Evolutionary conservation across 225 moss, liverwort and hornwort genomes (phyloP).

Genomic region (Bryoerythrophyllum caledonicum): DNA sequence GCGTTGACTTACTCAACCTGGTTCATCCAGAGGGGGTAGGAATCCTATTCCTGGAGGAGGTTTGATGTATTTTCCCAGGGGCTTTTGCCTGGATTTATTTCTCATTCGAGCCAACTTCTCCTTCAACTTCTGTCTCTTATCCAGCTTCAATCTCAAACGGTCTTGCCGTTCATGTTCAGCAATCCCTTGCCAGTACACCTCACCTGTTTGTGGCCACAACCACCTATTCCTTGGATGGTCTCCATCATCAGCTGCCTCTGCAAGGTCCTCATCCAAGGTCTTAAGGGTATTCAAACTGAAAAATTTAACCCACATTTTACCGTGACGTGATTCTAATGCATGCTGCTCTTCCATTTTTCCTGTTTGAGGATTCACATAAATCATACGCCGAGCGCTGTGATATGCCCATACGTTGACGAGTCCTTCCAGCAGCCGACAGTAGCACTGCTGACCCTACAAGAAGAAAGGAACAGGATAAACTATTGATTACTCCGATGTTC

Average conservation of each 20-base stretch:
- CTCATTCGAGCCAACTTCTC: constrained; percentile 71
- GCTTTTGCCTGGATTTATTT: constrained; percentile 59
- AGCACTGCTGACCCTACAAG: constrained; percentile 80
- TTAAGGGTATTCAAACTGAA: constrained; percentile 60
- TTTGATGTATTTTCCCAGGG: constrained; percentile 64
- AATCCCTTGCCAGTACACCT: constrained; percentile 76
- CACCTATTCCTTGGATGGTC: constrained; percentile 56
- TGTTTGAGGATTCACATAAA: constrained; percentile 71
- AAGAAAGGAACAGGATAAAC: constrained; percentile 13
- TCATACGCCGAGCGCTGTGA: constrained; percentile 84
- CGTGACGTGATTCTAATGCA: constrained; percentile 53
- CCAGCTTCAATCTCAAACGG: constrained; percentile 56
- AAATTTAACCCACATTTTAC: constrained; percentile 79
- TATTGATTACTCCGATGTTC: too few relatives aligned
- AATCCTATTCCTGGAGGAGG: constrained; percentile 48
- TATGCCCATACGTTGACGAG: constrained; percentile 96
- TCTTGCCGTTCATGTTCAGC: constrained; percentile 61
- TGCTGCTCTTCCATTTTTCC: constrained; percentile 85
- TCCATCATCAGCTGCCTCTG: constrained; percentile 76
- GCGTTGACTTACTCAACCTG: too few relatives aligned
- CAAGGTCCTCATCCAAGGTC: constrained; percentile 87
- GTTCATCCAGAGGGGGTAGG: constrained; percentile 28
- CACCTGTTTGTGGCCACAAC: constrained; percentile 94
- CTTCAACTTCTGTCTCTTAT: constrained; percentile 58
- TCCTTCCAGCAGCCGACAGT: constrained; percentile 85